Evolutionary conservation across 2,329 filamentous ascomycete species (phyloP), one percentile per base, ranked within the genome.

Genomic region (Curvularia sp.): DNA sequence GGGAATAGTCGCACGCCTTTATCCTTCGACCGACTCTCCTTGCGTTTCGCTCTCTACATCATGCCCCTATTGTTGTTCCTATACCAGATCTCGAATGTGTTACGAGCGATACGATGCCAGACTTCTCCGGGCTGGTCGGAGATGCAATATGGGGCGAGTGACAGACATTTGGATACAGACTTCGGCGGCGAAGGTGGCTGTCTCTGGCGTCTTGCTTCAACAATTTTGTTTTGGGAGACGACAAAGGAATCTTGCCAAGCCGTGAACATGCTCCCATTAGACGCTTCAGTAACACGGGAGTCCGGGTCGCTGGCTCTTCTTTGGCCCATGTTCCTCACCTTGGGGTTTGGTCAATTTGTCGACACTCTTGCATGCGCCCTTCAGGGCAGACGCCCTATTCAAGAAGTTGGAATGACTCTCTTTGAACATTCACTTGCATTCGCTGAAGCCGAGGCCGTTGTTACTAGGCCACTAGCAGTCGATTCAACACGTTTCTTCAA

Each of bases 351-450:
- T 66, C 92, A 97, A 73, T 94, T 98, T 67, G 80, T 97, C 19
- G 95, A 98, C 77, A 95, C 92, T 0, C 80, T 98, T 9, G 89
- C 90, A 3, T 96, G 92, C 75, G 92, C 94, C 9, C 84, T 98
- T 6, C 92, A 97, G 75, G 94, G 94, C 30, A 87, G 90, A 2
- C 85, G 87, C 2, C 86, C 92, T 0, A 86, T 90, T 62, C 89
- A 91, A 0, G 95, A 98, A 78, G 96, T 92, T 1, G 93, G 93
- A 18, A 97, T 98, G 91, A 97, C 93, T 0, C 85, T 97, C 2
- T 97, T 98, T 70, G 95, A 99, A 74, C 93, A 97, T 72, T 97
- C 93, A 0, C 82, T 99, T 8, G 94, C 94, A 2, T 99, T 98
- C 79, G 92, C 94, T 10, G 95, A 99, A 77, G 94, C 94, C 8